Evolutionary conservation across 306 rosid species (phyloP).

Genomic region (Ormosia semicastrata): DNA sequence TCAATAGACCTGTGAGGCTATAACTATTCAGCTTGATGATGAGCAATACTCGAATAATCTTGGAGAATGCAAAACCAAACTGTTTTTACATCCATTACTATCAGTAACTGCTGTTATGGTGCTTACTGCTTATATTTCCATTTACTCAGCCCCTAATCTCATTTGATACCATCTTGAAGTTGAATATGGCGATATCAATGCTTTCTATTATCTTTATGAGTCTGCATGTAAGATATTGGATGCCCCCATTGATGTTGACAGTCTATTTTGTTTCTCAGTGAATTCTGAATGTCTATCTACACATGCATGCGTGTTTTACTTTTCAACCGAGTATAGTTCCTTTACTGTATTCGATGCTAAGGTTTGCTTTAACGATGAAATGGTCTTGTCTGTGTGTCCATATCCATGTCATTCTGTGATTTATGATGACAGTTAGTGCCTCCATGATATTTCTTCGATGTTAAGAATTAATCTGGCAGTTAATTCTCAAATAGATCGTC

Average conservation of each 20-base stretch:
- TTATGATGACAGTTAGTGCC: background rate
- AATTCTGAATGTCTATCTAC: background rate
- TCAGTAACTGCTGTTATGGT: background rate
- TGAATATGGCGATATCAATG: background rate
- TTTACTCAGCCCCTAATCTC: background rate
- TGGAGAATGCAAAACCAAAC: background rate
- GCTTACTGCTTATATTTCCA: background rate
- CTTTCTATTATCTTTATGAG: background rate
- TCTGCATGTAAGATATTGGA: background rate
- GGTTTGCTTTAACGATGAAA: background rate
- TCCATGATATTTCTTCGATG: conserved; percentile 11
- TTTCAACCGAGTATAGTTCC: background rate
- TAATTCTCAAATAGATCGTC: conserved; percentile 8
- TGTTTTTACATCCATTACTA: background rate
- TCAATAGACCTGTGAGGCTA: background rate
- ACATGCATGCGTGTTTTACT: conserved; percentile 1
- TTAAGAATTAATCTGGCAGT: background rate
- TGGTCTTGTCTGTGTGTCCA: background rate
- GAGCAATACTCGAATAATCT: background rate
- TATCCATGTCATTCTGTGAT: conserved; percentile 14
- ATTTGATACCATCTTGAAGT: background rate
- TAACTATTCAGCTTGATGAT: background rate
- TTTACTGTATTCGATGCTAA: background rate
- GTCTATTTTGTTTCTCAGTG: background rate
- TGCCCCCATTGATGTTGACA: background rate